Evolutionary conservation across 306 rosid genomes (phyloP).

Genomic region (Cicer bijugum): DNA sequence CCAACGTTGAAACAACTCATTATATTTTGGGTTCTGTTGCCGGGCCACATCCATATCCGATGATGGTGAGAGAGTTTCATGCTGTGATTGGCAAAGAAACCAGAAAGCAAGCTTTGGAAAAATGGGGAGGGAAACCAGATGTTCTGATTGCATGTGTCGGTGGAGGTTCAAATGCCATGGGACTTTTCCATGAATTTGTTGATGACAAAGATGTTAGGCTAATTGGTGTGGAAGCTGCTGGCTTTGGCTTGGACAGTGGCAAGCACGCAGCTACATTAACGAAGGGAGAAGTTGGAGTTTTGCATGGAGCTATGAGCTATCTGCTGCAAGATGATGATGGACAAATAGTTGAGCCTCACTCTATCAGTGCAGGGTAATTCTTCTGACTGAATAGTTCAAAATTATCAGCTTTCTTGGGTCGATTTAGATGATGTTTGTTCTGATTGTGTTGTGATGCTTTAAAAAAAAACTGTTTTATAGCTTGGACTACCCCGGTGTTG

Average conservation of each 20-base stretch:
- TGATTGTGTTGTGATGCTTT: constrained; percentile 35
- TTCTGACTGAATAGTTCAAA: not conserved
- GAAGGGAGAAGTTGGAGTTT: constrained; percentile 88
- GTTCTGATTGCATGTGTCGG: constrained; percentile 91
- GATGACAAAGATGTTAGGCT: constrained; percentile 77
- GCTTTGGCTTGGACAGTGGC: constrained; percentile 89
- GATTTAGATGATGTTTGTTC: constrained; percentile 28
- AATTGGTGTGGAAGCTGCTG: constrained; percentile 97
- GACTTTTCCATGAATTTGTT: constrained; percentile 87
- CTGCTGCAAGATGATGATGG: constrained; percentile 95
- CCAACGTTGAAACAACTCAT: constrained; percentile 97
- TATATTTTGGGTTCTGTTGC: constrained; percentile 98
- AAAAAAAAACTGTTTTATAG: constrained; percentile 49
- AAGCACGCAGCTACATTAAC: constrained; percentile 96
- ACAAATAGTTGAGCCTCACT: constrained; percentile 94
- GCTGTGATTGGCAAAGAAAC: constrained; percentile 93
- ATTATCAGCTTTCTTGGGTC: constrained; percentile 1
- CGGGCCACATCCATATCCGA: constrained; percentile 97
- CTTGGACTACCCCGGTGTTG: constrained; percentile 99
- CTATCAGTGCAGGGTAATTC: constrained; percentile 94
- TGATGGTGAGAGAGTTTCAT: constrained; percentile 98
- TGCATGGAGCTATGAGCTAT: constrained; percentile 99
- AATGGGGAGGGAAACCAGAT: constrained; percentile 98
- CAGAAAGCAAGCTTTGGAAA: constrained; percentile 87
- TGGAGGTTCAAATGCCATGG: constrained; percentile 98